Percentiles rank a stretch among this genome's conserved stretches.
Conservation (phyloP, 345 rosid species). For the Eucalyptus curtisii region DNA sequence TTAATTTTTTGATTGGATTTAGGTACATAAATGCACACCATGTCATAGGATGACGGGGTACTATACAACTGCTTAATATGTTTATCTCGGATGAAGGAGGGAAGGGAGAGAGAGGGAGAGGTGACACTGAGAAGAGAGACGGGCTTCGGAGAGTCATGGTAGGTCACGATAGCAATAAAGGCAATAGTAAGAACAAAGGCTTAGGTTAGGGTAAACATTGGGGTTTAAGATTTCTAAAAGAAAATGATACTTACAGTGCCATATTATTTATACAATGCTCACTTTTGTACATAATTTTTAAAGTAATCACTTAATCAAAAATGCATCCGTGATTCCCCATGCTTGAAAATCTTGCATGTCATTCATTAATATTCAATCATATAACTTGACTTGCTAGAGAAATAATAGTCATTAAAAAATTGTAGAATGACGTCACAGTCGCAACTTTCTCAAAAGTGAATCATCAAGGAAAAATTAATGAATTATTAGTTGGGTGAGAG, state of each 20-base stretch:
- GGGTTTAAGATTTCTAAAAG: not conserved
- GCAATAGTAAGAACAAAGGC: too few species aligned
- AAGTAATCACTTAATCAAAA: not conserved
- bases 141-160: too few species aligned
- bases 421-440: accelerated
- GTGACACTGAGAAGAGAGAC: too few species aligned
- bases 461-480: not conserved
- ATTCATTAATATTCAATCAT: too few species aligned
- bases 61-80: not conserved
- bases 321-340: too few species aligned
- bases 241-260: not conserved
- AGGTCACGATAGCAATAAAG: too few species aligned
- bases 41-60: not conserved
- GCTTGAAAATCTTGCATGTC: too few species aligned
- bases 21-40: not conserved
- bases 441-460: not conserved
- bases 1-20: not conserved
- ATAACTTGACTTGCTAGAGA: not conserved
- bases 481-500: not conserved
- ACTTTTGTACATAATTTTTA: not conserved
- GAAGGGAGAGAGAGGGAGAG: too few species aligned
- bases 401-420: not conserved
- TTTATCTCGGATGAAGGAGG: not conserved
- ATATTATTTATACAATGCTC: too few species aligned
- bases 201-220: not conserved